These are phyloP conservation scores for Ganoderma leucocontextum DNA, from an alignment of 1,284 basidiomycete genomes.

Conservation along the genomic window DNA sequence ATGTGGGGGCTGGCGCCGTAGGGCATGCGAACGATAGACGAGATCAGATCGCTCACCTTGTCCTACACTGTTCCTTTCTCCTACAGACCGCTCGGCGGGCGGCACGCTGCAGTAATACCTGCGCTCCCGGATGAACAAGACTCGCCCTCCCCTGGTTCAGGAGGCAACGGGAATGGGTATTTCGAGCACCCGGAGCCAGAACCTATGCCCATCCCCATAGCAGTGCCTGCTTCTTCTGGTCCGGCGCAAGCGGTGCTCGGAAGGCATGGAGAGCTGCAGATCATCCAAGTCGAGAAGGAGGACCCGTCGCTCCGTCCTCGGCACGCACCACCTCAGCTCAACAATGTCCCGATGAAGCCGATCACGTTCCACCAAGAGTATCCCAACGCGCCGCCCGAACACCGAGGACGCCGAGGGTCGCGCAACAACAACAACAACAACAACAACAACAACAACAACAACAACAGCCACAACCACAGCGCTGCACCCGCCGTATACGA, in stretches of 20 bases:
- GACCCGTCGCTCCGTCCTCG: constrained; percentile 32
- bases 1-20: constrained; percentile 6
- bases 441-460: constrained; percentile 32
- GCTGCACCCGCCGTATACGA: constrained; percentile 35
- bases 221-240: constrained; percentile 14
- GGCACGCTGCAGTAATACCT: constrained; percentile 80
- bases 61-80: constrained; percentile 18
- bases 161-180: constrained; percentile 23
- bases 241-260: constrained; percentile 22
- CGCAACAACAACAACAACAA: constrained; percentile 34
- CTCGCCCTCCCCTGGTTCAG: constrained; percentile 24
- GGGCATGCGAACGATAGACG: constrained; percentile 12
- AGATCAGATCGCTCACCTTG: constrained; percentile 26
- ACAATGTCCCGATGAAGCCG: constrained; percentile 35
- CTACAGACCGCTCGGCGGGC: constrained; percentile 72
- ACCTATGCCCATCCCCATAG: constrained; percentile 2
- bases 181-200: constrained; percentile 21
- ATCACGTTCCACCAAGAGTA: constrained; percentile 44
- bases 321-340: constrained; percentile 27
- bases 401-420: constrained; percentile 30
- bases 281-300: constrained; percentile 39
- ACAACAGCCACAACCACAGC: constrained; percentile 28
- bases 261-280: constrained; percentile 39
- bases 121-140: constrained; percentile 78
- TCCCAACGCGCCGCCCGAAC: constrained; percentile 33